These are phyloP conservation scores for Penicillium sp. DNA, from an alignment of 2,329 filamentous ascomycete genomes.

Conservation along the genomic window DNA sequence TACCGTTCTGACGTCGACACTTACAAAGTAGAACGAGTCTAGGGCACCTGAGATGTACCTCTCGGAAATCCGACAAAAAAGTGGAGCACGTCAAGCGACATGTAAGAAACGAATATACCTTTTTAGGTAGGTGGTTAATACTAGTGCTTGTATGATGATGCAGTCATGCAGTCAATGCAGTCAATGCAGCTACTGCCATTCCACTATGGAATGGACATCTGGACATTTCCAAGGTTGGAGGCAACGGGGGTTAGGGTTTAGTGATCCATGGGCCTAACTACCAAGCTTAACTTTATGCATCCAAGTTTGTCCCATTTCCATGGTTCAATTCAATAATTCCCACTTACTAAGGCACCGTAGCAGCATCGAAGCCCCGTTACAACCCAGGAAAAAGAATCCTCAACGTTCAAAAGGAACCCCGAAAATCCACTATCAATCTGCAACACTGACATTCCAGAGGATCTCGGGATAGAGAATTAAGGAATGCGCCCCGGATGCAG, in stretches of 20 bases:
- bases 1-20: background rate
- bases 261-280: background rate
- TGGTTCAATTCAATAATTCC: background rate
- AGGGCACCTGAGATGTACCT: background rate
- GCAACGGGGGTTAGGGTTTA: background rate
- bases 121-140: background rate
- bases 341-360: background rate
- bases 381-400: background rate
- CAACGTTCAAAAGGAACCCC: background rate
- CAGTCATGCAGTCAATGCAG: background rate
- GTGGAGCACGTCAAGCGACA: constrained; percentile 10
- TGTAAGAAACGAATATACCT: background rate
- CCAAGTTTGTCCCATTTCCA: background rate
- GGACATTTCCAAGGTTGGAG: background rate
- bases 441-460: constrained; percentile 6
- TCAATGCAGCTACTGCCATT: constrained; percentile 2
- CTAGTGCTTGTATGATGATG: background rate
- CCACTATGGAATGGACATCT: background rate
- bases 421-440: background rate
- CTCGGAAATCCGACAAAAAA: constrained; percentile 1
- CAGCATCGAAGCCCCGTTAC: background rate
- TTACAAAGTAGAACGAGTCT: background rate
- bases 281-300: background rate
- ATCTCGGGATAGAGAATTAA: constrained; percentile 1
- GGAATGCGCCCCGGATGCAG: constrained; percentile 9